These are phyloP conservation scores for Apiospora koreana DNA, from an alignment of 2,329 filamentous ascomycete genomes.

Conservation along the genomic window DNA sequence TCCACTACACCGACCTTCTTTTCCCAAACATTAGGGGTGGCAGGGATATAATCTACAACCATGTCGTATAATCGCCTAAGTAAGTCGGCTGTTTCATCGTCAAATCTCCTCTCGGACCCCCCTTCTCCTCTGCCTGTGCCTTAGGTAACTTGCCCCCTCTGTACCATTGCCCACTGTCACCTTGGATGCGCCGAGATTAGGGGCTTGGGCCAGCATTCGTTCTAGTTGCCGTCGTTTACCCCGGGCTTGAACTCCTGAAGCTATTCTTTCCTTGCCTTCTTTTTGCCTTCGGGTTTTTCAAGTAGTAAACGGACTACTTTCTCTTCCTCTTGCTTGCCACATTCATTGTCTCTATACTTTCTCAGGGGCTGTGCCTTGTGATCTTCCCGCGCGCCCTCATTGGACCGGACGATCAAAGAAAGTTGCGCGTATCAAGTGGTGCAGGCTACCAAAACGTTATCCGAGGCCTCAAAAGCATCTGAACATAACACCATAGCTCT, in stretches of 20 bases:
- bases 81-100: slow-evolving; percentile 11
- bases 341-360: background rate
- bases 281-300: background rate
- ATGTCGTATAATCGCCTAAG: slow-evolving; percentile 13
- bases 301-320: background rate
- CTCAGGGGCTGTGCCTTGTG: slow-evolving; percentile 11
- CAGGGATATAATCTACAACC: slow-evolving; percentile 7
- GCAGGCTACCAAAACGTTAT: slow-evolving; percentile 8
- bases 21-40: slow-evolving; percentile 8
- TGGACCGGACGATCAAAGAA: background rate
- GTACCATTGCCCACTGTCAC: background rate
- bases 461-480: background rate
- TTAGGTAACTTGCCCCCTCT: background rate
- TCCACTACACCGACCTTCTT: background rate
- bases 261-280: background rate
- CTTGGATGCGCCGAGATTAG: background rate
- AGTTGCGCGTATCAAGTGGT: slow-evolving; percentile 6
- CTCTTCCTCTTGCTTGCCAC: background rate
- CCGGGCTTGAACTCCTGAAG: background rate
- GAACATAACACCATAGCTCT: background rate
- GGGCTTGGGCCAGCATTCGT: background rate
- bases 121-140: background rate
- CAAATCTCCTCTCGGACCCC: background rate
- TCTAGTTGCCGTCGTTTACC: background rate
- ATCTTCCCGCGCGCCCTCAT: background rate